Base-by-base conservation (phyloP, 1,284 basidiomycete genomes). In the Meira miltonrushii region DNA sequence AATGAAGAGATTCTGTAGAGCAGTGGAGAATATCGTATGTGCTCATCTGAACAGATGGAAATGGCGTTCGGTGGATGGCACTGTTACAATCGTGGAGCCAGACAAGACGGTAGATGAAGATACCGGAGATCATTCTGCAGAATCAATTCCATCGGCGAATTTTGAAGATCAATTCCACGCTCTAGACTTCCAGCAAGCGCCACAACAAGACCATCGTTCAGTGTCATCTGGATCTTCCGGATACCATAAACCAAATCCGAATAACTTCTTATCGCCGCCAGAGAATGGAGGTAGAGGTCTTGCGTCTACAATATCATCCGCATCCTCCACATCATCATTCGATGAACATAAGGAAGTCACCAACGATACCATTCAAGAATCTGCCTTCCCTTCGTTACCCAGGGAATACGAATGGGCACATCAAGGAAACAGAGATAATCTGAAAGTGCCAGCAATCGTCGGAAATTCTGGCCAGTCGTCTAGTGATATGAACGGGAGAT, bases 21-120 rank as follows among this genome's bases (percentile, higher is more conserved):
- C 62, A 25, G 68, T 73, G 2, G 71, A 75, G 43, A 73, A 71
- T 54, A 68, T 77, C 57, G 60, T 77, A 13, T 77, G 71, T 46
- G 73, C 74, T 7, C 72, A 74, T 49, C 60, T 77, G 50, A 74
- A 74, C 25, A 54, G 73, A 17, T 69, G 66, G 28, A 44, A 58
- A 37, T 53, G 50, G 50, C 17, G 28, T 33, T 33, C 28, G 3
- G 28, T 33, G 3, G 28, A 33, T 33, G 28, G 28, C 28, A 33
- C 28, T 33, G 28, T 33, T 33, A 33, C 28, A 33, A 8, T 33
- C 4, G 8, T 33, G 8, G 28, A 33, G 28, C 28, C 28, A 33
- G 28, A 33, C 28, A 33, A 33, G 28, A 33, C 28, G 28, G 8
- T 8, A 33, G 28, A 33, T 4, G 28, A 33, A 4, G 28, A 33